phyloP scores from a whole-genome alignment of 75 land plant genomes.

The Picea glauca region DNA sequence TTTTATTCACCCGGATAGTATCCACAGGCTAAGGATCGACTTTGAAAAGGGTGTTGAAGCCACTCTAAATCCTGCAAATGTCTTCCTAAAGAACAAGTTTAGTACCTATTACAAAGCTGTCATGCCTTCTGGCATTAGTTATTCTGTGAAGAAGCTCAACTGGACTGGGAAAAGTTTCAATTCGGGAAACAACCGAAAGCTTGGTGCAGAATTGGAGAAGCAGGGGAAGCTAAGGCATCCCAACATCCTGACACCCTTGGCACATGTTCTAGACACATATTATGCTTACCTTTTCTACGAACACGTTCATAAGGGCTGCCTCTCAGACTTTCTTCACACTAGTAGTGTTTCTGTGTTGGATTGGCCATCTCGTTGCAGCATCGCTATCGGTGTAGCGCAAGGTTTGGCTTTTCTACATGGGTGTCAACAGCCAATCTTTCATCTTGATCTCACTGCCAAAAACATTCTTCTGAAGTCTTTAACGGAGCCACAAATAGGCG shows the following conservation, averaged over 20 bases:
- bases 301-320: constrained; percentile 47
- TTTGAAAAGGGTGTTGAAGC: constrained; percentile 52
- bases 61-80: constrained; percentile 28
- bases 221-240: constrained; percentile 54
- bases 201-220: constrained; percentile 39
- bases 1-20: constrained; percentile 26
- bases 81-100: constrained; percentile 45
- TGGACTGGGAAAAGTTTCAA: constrained; percentile 54
- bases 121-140: constrained; percentile 56
- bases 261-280: constrained; percentile 40
- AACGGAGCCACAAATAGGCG: constrained; percentile 61
- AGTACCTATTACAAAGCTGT: constrained; percentile 57
- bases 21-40: constrained; percentile 36
- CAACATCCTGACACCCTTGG: constrained; percentile 69
- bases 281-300: constrained; percentile 64
- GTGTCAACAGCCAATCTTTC: constrained; percentile 45
- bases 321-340: constrained; percentile 58
- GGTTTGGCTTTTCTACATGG: constrained; percentile 74
- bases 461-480: constrained; percentile 56
- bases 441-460: constrained; percentile 59
- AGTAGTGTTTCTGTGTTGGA: constrained; percentile 28
- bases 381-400: constrained; percentile 62
- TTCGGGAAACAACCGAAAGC: constrained; percentile 25
- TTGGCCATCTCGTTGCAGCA: constrained; percentile 65
- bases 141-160: constrained; percentile 66